These are phyloP conservation scores for Coffea canephora DNA, from an alignment of 257 asterid genomes.

Conservation along the genomic window DNA sequence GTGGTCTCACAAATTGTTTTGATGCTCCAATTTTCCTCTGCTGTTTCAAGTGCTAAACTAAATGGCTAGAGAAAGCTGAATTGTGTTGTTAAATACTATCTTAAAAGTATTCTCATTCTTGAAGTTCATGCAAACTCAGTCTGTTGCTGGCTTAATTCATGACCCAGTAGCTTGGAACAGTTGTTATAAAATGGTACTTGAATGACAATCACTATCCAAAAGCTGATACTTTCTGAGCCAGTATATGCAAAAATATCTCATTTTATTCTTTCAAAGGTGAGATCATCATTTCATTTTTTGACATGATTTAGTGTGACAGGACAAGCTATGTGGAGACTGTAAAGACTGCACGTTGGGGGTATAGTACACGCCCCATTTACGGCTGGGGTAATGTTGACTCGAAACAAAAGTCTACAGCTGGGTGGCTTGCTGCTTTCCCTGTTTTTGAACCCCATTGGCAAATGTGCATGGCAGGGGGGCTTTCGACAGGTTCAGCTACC, in stretches of 20 bases:
- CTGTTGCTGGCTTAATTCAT: neutral
- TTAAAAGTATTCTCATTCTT: neutral
- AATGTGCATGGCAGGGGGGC: constrained; percentile 96
- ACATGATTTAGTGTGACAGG: constrained; percentile 56
- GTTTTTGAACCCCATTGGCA: constrained; percentile 99
- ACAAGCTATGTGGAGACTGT: constrained; percentile 74
- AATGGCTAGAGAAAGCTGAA: neutral
- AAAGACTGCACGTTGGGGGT: constrained; percentile 89
- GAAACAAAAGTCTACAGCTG: constrained; percentile 92
- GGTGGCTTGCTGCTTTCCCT: constrained; percentile 99
- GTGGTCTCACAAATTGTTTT: no score
- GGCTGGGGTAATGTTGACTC: constrained; percentile 94
- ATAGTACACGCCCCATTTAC: constrained; percentile 80
- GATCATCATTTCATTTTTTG: constrained; percentile 29
- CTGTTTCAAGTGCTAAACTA: neutral
- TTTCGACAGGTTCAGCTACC: constrained; percentile 70
- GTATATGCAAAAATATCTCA: neutral
- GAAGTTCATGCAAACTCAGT: neutral
- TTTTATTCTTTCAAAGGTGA: neutral
- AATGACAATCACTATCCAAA: neutral
- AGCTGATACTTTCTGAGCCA: neutral
- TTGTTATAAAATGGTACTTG: neutral
- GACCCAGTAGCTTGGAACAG: no score
- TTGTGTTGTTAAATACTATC: no score
- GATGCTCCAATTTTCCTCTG: no score